phyloP scores from a whole-genome alignment of 768 basidiomycete genomes.

The Leucogyrophana mollusca region DNA sequence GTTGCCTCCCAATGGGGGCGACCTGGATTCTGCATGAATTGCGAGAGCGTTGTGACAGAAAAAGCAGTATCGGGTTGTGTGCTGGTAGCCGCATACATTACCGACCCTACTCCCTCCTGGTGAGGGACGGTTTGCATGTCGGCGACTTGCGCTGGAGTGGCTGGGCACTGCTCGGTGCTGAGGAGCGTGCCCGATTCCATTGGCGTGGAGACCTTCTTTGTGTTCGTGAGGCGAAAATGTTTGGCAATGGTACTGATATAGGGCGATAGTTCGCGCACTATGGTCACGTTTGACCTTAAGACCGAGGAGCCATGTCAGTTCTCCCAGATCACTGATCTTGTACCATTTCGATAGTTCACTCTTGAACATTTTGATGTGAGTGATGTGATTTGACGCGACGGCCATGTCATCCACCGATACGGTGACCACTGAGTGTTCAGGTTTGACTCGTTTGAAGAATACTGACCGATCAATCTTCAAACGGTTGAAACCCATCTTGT shows the following conservation, averaged over 20 bases:
- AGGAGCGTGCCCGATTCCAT: not conserved
- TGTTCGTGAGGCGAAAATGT: no score
- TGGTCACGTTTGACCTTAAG: not conserved
- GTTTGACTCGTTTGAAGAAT: not conserved
- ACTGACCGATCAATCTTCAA: not conserved
- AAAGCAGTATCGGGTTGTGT: slow-evolving; percentile 35
- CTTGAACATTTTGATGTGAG: not conserved
- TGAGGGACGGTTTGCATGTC: slow-evolving; percentile 26
- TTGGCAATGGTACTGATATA: slow-evolving; percentile 8
- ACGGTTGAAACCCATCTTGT: not conserved
- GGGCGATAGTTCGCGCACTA: not conserved
- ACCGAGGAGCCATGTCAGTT: not conserved
- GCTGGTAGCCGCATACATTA: slow-evolving; percentile 31
- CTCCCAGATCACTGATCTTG: not conserved
- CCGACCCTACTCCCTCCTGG: slow-evolving; percentile 26
- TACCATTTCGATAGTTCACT: not conserved
- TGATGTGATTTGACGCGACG: not conserved
- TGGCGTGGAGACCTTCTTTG: not conserved
- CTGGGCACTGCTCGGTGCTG: not conserved
- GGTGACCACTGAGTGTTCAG: not conserved
- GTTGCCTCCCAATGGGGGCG: not conserved
- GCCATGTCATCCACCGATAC: not conserved
- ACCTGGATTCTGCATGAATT: slow-evolving; percentile 1
- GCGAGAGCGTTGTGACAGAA: slow-evolving; percentile 14
- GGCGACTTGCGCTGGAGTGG: slow-evolving; percentile 13